Evolutionary conservation across 768 basidiomycete species (phyloP).

Genomic region (Russula dissimulans): DNA sequence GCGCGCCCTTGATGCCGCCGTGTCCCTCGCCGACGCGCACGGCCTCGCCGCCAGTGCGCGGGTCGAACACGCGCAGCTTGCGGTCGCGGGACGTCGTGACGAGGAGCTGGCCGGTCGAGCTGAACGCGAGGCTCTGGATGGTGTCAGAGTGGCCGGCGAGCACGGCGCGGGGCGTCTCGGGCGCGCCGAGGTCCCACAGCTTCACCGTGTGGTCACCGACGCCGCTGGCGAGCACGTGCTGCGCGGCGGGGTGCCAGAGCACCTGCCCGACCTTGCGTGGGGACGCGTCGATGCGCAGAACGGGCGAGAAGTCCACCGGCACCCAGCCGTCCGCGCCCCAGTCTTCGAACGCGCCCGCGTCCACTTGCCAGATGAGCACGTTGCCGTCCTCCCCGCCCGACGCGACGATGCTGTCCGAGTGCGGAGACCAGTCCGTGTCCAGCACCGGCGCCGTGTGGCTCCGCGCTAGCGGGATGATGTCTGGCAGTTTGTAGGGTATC

Average conservation of each 20-base stretch:
- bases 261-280: slow-evolving; percentile 91
- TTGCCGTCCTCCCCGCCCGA: slow-evolving; percentile 94
- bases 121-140: slow-evolving; percentile 80
- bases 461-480: slow-evolving; percentile 84
- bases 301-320: slow-evolving; percentile 76
- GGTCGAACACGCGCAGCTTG: slow-evolving; percentile 87
- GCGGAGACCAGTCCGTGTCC: slow-evolving; percentile 95
- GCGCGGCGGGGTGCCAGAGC: slow-evolving; percentile 85
- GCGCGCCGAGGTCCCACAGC: slow-evolving; percentile 81
- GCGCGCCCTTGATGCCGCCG: slow-evolving; percentile 85
- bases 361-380: slow-evolving; percentile 83
- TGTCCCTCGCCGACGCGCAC: slow-evolving; percentile 81
- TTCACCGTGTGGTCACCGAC: slow-evolving; percentile 82
- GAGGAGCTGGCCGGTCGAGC: slow-evolving; percentile 67
- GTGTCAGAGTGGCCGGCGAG: slow-evolving; percentile 77
- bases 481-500: slow-evolving; percentile 77
- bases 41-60: slow-evolving; percentile 73
- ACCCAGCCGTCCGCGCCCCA: slow-evolving; percentile 83
- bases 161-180: slow-evolving; percentile 51
- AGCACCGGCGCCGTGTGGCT: slow-evolving; percentile 79
- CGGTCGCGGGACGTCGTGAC: slow-evolving; percentile 90
- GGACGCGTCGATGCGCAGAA: slow-evolving; percentile 68
- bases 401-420: slow-evolving; percentile 84
- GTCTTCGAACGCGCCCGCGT: slow-evolving; percentile 57
- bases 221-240: slow-evolving; percentile 75